Evolutionary conservation across 164 flowering plant genomes (phyloP).

Genomic region (Protea cynaroides): DNA sequence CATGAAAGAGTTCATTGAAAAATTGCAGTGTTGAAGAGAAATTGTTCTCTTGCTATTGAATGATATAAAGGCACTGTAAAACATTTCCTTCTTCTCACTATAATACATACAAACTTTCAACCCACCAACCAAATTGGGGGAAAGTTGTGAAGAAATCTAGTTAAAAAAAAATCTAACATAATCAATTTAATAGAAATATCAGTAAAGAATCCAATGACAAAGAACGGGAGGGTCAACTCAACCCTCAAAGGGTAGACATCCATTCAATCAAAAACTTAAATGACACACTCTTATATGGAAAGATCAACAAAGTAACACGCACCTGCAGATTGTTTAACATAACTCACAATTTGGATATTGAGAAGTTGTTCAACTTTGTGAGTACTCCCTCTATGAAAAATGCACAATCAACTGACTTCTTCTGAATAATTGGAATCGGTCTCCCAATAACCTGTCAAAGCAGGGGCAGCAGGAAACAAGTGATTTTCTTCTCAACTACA

Average conservation of each 20-base stretch:
- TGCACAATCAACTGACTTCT: conserved; percentile 34
- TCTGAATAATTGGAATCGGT: conserved; percentile 50
- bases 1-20: too few relatives aligned
- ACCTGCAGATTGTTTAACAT: conserved; percentile 75
- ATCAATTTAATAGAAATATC: too few relatives aligned
- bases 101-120: too few relatives aligned
- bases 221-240: not conserved
- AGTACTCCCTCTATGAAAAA: conserved; percentile 37
- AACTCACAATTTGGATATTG: conserved; percentile 63
- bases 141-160: too few relatives aligned
- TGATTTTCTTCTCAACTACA: conserved; percentile 77
- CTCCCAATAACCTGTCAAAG: conserved; percentile 77
- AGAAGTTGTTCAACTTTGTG: conserved; percentile 43
- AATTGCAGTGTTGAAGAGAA: too few relatives aligned
- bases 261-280: not conserved
- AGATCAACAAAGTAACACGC: conserved; percentile 15
- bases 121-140: not conserved
- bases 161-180: too few relatives aligned
- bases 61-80: too few relatives aligned
- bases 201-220: not conserved
- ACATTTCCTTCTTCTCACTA: too few relatives aligned
- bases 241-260: not conserved
- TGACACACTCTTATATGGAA: not conserved
- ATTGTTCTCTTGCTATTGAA: too few relatives aligned
- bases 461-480: conserved; percentile 61